Evolutionary conservation across 1,139 yeast species (phyloP), one percentile per base, ranked within the genome.

Genomic region (Blastobotrys petasosporus): DNA sequence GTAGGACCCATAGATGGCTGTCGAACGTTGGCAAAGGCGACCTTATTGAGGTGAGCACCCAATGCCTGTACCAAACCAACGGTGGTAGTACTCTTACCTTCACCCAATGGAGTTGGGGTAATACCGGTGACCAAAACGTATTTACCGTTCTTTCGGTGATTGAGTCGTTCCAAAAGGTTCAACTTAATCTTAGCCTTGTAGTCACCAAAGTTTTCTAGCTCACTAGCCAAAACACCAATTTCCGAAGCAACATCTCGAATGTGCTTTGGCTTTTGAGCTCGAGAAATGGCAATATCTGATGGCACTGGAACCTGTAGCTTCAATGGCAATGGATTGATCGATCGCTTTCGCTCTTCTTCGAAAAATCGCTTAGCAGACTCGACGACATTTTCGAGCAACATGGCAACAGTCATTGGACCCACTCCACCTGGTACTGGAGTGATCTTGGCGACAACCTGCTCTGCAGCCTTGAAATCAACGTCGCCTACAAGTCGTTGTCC

Each of bases 341-440:
- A 54, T 12, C 70, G 62, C 41, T 63, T 61, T 32, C 53, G 52
- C 36, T 60, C 49, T 32, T 53, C 54, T 23, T 51, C 51, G 35
- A 54, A 60, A 41, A 59, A 54, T 48, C 74, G 68, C 58, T 83
- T 78, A 32, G 97, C 96, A 38, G 97, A 87, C 50, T 76, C 71
- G 38, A 84, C 75, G 31, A 90, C 96, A 64, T 92, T 92, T 59
- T 83, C 83, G 63, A 90, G 77, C 47, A 92, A 76, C 85, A 88
- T 86, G 39, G 97, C 97, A 42, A 92, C 97, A 9, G 98, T 92
- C 97, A 92, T 92, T 57, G 98, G 98, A 41, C 98, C 98, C 51
- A 92, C 98, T 54, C 98, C 98, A 62, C 98, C 98, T 44, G 98
- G 98, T 51, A 92, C 98, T n/a, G 98, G 98, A 20, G 98, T 92